Base-by-base conservation (phyloP, 345 rosid species). In the Citrus unshiu region DNA sequence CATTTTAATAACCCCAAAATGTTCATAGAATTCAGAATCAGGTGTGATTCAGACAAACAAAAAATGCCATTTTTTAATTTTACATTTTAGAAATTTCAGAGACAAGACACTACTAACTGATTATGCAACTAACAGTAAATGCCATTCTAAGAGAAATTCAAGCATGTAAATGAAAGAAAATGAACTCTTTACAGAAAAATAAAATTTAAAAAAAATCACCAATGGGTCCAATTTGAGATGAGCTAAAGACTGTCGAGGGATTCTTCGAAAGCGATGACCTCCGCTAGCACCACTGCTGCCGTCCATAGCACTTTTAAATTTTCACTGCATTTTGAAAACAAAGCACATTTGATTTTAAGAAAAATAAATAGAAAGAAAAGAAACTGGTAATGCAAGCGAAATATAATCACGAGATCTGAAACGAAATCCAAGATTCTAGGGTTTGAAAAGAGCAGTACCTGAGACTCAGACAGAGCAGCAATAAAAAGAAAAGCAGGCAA, bases 171-270 rank as follows among this genome's bases (percentile, higher is more conserved):
- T 8, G n/a, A 35, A 78, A 72, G 22, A 27, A 46, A 21, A 32
- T 46, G 18, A 5, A 46, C 51, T 46, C 51, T 12, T 46, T 13
- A 0, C 14, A 72, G 29, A 27, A 46, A 14, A 25, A 21, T 22
- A 9, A n/a, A 14, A 58, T 7, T 21, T 0, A 16, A 72, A 37
- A 63, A 30, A 29, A 16, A 35, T 35, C 27, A 90, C 96, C 91
- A 92, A 34, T 2, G 90, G 90, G 69, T 90, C 93, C 83, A 89
- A 60, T 81, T 81, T 90, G 78, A 87, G 84, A 82, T 85, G 91
- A 81, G 89, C 81, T 51, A 75, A 69, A 0, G 86, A 78, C 29
- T 88, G 96, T 49, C 89, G 89, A 37, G 90, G 82, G 66, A 90
- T 78, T 80, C 89, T 83, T 67, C 91, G 86, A 78, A 92, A 92